Percentiles rank a stretch among this genome's conserved stretches.
These are phyloP conservation scores for Pseudocercospora cruenta DNA, from an alignment of 2,329 filamentous ascomycete genomes.

Conservation along the genomic window DNA sequence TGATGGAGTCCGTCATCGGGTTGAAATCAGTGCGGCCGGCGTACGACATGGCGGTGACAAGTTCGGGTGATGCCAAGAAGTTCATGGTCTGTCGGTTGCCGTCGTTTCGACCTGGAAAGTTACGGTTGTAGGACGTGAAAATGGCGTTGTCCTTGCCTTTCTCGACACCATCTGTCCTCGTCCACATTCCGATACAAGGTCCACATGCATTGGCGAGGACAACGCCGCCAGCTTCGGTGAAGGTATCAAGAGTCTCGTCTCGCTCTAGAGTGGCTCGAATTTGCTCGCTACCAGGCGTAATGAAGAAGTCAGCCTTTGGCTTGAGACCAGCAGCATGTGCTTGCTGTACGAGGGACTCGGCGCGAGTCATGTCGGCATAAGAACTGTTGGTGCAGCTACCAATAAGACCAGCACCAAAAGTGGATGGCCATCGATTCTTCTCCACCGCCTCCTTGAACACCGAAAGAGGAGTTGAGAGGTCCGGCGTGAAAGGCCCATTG, in stretches of 20 bases:
- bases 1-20: slow-evolving; percentile 83
- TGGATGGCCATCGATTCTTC: slow-evolving; percentile 86
- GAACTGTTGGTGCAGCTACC: slow-evolving; percentile 99
- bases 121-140: slow-evolving; percentile 96
- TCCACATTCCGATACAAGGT: slow-evolving; percentile 78
- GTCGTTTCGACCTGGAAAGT: slow-evolving; percentile 96
- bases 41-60: slow-evolving; percentile 95
- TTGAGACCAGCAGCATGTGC: slow-evolving; percentile 86
- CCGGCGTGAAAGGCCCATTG: slow-evolving; percentile 84
- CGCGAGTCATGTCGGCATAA: slow-evolving; percentile 97
- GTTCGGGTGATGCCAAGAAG: slow-evolving; percentile 93
- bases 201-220: slow-evolving; percentile 93
- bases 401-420: slow-evolving; percentile 89
- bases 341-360: slow-evolving; percentile 90
- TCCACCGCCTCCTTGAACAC: slow-evolving; percentile 83
- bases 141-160: slow-evolving; percentile 94
- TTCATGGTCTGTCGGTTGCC: slow-evolving; percentile 98
- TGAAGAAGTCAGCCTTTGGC: slow-evolving; percentile 89
- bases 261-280: slow-evolving; percentile 92
- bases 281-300: slow-evolving; percentile 95
- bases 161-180: slow-evolving; percentile 78
- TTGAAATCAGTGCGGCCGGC: slow-evolving; percentile 94
- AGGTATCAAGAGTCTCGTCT: slow-evolving; percentile 83
- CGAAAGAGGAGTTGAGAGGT: slow-evolving; percentile 89
- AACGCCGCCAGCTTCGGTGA: slow-evolving; percentile 82